A percentile compares a stretch with the other conserved stretches of the same genome.
Evolutionary conservation across 2,329 filamentous ascomycete genomes (phyloP).

Genomic region (Neofusicoccum umdonicola): DNA sequence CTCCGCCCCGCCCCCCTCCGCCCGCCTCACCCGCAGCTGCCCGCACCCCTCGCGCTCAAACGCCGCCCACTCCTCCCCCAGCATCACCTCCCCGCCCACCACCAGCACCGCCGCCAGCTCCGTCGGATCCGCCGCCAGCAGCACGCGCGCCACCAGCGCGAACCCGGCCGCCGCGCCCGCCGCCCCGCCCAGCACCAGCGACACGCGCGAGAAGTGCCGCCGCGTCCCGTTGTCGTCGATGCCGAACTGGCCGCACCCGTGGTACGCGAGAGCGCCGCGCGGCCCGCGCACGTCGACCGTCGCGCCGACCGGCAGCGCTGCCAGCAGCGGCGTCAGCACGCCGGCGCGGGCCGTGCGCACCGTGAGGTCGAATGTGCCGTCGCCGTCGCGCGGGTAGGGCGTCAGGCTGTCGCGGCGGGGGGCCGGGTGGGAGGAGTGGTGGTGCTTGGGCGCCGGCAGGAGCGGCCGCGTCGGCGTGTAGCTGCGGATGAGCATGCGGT

Average conservation of each 20-base stretch:
- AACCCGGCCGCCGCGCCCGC: constrained; percentile 54
- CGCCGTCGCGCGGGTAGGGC: constrained; percentile 17
- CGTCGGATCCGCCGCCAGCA: constrained; percentile 36
- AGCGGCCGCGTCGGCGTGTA: constrained; percentile 54
- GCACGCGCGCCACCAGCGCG: constrained; percentile 47
- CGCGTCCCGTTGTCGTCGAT: constrained; percentile 40
- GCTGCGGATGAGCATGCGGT: constrained; percentile 50
- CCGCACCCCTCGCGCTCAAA: constrained; percentile 38
- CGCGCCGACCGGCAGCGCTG: not conserved
- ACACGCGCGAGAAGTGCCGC: constrained; percentile 44
- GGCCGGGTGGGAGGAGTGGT: not conserved
- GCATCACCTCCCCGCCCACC: constrained; percentile 47
- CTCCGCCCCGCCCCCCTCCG: constrained; percentile 43
- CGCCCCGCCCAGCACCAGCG: constrained; percentile 49
- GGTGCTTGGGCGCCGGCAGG: constrained; percentile 23
- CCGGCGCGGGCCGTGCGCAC: not conserved
- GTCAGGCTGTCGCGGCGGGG: not conserved
- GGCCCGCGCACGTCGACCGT: constrained; percentile 46
- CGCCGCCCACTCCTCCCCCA: constrained; percentile 43
- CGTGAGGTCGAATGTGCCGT: constrained; percentile 25
- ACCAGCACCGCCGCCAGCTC: constrained; percentile 47
- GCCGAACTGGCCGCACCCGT: constrained; percentile 46
- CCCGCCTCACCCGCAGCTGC: constrained; percentile 47
- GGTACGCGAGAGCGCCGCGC: constrained; percentile 51
- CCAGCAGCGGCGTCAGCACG: not conserved